These are phyloP conservation scores for Albugo candida DNA, from an alignment of 352 stramenopile genomes.

Conservation along the genomic window DNA sequence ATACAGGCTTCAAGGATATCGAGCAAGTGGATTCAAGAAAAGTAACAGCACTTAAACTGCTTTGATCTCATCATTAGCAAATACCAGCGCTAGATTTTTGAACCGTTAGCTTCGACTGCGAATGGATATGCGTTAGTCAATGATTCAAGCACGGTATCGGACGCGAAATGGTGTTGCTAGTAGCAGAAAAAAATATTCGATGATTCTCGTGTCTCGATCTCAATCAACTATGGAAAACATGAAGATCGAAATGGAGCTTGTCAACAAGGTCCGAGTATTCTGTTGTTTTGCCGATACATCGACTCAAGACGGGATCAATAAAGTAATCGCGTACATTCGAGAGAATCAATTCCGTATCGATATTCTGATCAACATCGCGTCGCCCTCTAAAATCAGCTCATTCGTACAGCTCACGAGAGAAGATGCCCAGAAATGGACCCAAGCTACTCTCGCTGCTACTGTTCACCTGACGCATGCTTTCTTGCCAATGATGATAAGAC, in stretches of 20 bases:
- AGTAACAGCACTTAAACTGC: constrained; percentile 29
- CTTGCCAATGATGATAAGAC: constrained; percentile 22
- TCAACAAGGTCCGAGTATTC: constrained; percentile 33
- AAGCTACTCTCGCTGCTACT: constrained; percentile 39
- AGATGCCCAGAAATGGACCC: constrained; percentile 39
- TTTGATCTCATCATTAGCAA: constrained; percentile 33
- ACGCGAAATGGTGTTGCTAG: constrained; percentile 49
- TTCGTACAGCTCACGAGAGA: constrained; percentile 21
- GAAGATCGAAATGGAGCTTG: constrained; percentile 49
- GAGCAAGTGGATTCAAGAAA: constrained; percentile 61
- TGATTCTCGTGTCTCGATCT: constrained; percentile 42
- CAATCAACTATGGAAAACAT: constrained; percentile 44
- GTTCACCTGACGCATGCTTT: constrained; percentile 30
- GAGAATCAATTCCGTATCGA: constrained; percentile 51
- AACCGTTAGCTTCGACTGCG: constrained; percentile 23
- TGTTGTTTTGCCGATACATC: constrained; percentile 40
- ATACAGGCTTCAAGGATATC: constrained; percentile 33
- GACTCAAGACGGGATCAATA: constrained; percentile 26
- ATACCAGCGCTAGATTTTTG: constrained; percentile 46
- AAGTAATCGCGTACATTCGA: constrained; percentile 32
- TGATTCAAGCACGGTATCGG: constrained; percentile 49
- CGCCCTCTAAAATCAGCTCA: constrained; percentile 16
- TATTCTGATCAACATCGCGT: constrained; percentile 74
- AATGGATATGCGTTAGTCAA: constrained; percentile 53
- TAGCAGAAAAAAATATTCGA: constrained; percentile 69